phyloP scores from a whole-genome alignment of 1,139 yeast species.

The Suhomyces taliae region DNA sequence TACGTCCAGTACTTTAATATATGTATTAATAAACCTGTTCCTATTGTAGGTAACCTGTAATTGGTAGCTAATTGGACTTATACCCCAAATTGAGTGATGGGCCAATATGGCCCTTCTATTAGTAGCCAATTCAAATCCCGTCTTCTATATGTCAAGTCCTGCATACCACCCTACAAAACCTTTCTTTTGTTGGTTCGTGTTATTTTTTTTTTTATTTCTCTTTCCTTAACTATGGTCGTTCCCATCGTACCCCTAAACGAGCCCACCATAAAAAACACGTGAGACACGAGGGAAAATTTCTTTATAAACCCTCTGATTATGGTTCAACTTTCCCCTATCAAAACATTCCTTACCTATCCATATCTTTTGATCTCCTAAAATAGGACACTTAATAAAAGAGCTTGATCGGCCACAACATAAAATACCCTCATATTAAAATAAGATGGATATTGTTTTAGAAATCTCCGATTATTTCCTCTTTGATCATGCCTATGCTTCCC shows the following conservation, averaged over 20 bases:
- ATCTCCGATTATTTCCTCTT: constrained; percentile 66
- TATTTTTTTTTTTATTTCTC: too few relatives aligned
- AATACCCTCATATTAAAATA: not conserved
- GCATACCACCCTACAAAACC: not conserved
- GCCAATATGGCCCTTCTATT: not conserved
- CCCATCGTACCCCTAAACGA: constrained; percentile 12
- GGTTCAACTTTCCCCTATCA: too few relatives aligned
- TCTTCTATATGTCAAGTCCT: not conserved
- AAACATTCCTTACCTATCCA: not conserved
- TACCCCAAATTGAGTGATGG: not conserved
- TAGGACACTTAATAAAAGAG: not conserved
- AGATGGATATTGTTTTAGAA: constrained; percentile 90
- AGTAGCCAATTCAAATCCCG: not conserved
- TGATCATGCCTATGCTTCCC: constrained; percentile 67
- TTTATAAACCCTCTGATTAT: constrained; percentile 3
- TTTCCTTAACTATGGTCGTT: constrained; percentile 3
- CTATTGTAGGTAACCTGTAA: too few relatives aligned
- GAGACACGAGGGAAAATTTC: constrained; percentile 5
- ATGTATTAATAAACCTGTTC: too few relatives aligned
- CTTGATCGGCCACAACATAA: not conserved
- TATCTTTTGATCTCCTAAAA: not conserved
- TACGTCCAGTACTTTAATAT: too few relatives aligned
- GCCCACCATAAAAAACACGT: constrained; percentile 1
- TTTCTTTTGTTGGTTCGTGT: not conserved
- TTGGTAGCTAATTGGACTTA: too few relatives aligned